Evolutionary conservation across 164 flowering plant genomes (phyloP), one percentile per base, ranked within the genome.

Genomic region (Nelumbo lutea): DNA sequence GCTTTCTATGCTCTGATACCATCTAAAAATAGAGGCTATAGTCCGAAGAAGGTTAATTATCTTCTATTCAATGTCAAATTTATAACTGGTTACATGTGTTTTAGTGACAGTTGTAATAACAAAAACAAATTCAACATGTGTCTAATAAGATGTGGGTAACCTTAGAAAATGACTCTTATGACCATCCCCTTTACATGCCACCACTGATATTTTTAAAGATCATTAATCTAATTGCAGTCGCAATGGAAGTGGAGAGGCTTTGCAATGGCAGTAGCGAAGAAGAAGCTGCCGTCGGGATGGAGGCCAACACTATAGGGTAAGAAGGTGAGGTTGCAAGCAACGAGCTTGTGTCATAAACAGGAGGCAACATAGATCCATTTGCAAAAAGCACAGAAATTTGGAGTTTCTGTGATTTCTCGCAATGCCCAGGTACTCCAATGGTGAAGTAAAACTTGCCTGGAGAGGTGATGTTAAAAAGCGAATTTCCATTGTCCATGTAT

Each of bases 401-500:
- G 27, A 27, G 27, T 27, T 27, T 27, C 27, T 27, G 27, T 0
- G 27, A 27, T 27, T 27, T 27, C 27, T 27, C 27, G 9, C 5
- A 55, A 9, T 7, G 14, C n/a, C n/a, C n/a, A n/a, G n/a, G n/a
- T n/a, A n/a, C n/a, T 6, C 97, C 97, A 77, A 98, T 93, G 7
- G 87, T 91, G 90, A 96, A 96, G 80, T 78, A 93, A 51, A 75
- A 90, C 4, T 77, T 81, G 1, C 96, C 97, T 0, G 67, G 42
- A 14, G 79, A 47, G 1, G 96, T 93, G 53, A 96, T 77, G 81
- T 93, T 96, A 75, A 91, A 93, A 9, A 96, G 68, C 42, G 98
- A 90, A 66, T 96, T 93, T 1, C 97, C 99, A 79, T 90, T 71
- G 70, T 83, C 80, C 90, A 93, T 83, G 78, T 72, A 74, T 79